phyloP scores from a whole-genome alignment of 2,329 filamentous ascomycete genomes.

The Penicillium sp. region DNA sequence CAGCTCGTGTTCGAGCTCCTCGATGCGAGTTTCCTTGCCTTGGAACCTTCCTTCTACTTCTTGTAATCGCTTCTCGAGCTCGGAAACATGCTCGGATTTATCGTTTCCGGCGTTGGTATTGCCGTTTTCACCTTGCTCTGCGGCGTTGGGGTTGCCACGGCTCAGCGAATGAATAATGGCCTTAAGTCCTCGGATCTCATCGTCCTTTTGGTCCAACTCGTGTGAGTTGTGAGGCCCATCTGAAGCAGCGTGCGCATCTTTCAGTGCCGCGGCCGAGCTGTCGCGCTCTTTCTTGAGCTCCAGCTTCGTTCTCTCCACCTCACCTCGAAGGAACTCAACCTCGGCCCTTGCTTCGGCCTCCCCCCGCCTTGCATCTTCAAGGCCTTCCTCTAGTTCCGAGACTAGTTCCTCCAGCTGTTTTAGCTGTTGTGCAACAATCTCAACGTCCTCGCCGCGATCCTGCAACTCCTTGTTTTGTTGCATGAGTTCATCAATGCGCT shows the following conservation, averaged over 20 bases:
- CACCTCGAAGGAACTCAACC: slow-evolving; percentile 91
- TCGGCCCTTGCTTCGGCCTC: slow-evolving; percentile 95
- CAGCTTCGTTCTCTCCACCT: slow-evolving; percentile 87
- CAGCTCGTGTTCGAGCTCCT: slow-evolving; percentile 83
- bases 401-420: slow-evolving; percentile 96
- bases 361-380: slow-evolving; percentile 90
- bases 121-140: slow-evolving; percentile 35
- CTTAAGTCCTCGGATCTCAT: slow-evolving; percentile 95
- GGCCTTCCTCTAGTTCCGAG: slow-evolving; percentile 92
- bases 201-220: slow-evolving; percentile 90
- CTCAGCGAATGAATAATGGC: slow-evolving; percentile 97
- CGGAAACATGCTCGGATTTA: slow-evolving; percentile 62
- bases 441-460: slow-evolving; percentile 83
- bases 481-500: slow-evolving; percentile 63
- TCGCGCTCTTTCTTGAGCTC: slow-evolving; percentile 89
- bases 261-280: slow-evolving; percentile 69
- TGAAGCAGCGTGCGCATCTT: slow-evolving; percentile 55
- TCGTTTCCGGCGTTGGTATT: slow-evolving; percentile 31
- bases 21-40: slow-evolving; percentile 73
- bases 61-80: slow-evolving; percentile 77
- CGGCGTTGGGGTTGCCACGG: slow-evolving; percentile 55
- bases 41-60: slow-evolving; percentile 76
- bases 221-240: slow-evolving; percentile 58
- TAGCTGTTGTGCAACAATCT: slow-evolving; percentile 85
- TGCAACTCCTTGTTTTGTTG: slow-evolving; percentile 82